phyloP scores from a whole-genome alignment of 2,329 filamentous ascomycete species.

The Epichloe aotearoae region DNA sequence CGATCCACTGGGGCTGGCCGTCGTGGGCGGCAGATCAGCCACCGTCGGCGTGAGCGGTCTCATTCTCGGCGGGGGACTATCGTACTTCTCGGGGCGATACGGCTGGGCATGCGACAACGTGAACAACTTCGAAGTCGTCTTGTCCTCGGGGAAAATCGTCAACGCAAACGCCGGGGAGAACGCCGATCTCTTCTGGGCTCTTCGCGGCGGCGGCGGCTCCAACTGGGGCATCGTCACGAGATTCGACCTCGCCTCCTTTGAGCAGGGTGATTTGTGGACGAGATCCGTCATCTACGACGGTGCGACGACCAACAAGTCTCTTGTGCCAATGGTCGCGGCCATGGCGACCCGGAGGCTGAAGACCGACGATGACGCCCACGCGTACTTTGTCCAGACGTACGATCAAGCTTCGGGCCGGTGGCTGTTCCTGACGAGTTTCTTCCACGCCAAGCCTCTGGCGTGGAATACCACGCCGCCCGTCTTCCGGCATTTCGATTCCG shows the following conservation, averaged over 20 bases:
- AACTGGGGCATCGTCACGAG: slow-evolving; percentile 44
- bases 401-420: slow-evolving; percentile 7
- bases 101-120: slow-evolving; percentile 15
- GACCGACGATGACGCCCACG: slow-evolving; percentile 8
- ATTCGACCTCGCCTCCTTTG: slow-evolving; percentile 28
- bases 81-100: slow-evolving; percentile 10
- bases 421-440: slow-evolving; percentile 10
- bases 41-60: slow-evolving; percentile 14
- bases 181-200: slow-evolving; percentile 42
- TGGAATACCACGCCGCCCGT: slow-evolving; percentile 6
- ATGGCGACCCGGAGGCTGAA: not conserved
- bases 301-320: slow-evolving; percentile 10
- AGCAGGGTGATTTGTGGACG: slow-evolving; percentile 25
- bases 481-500: slow-evolving; percentile 10
- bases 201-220: slow-evolving; percentile 40
- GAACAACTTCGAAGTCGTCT: slow-evolving; percentile 14
- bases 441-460: slow-evolving; percentile 9
- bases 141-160: slow-evolving; percentile 29
- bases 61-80: slow-evolving; percentile 14
- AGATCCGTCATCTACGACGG: slow-evolving; percentile 14
- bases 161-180: slow-evolving; percentile 25
- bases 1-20: slow-evolving; percentile 8
- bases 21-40: slow-evolving; percentile 12
- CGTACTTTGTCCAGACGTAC: slow-evolving; percentile 13
- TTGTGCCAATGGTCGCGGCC: slow-evolving; percentile 11